Conservation (phyloP, 176 grass and related monocot species). For the Bothriochloa decipiens region DNA sequence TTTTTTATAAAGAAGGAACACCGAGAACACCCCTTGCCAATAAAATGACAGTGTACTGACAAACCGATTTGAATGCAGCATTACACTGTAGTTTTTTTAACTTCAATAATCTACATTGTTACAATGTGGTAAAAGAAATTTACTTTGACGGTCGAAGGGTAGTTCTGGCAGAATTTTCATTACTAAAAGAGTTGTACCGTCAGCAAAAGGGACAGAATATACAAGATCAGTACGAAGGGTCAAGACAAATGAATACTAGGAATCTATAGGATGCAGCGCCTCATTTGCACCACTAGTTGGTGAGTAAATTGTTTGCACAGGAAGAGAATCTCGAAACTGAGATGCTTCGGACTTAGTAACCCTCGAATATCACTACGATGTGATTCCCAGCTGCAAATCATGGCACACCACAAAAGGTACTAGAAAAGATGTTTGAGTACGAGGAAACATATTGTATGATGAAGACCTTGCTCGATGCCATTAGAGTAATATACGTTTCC, state of each 20-base stretch:
- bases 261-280: background rate
- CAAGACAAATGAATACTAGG: background rate
- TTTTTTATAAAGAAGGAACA: background rate
- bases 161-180: background rate
- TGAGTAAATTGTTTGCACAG: background rate
- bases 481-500: background rate
- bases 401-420: background rate
- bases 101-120: background rate
- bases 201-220: background rate
- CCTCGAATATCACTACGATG: background rate
- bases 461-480: background rate
- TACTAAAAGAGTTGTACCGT: background rate
- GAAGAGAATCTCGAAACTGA: background rate
- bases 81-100: background rate
- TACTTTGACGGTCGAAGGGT: background rate
- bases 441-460: slow-evolving; percentile 6
- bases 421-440: background rate
- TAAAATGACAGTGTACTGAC: too few relatives aligned
- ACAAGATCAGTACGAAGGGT: background rate
- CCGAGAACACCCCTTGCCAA: background rate
- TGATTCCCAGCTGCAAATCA: slow-evolving; percentile 7
- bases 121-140: background rate
- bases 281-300: background rate
- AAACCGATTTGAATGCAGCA: background rate
- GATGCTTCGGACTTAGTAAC: background rate